Conservation (phyloP, 306 rosid species). For the Oemleria cerasiformis region DNA sequence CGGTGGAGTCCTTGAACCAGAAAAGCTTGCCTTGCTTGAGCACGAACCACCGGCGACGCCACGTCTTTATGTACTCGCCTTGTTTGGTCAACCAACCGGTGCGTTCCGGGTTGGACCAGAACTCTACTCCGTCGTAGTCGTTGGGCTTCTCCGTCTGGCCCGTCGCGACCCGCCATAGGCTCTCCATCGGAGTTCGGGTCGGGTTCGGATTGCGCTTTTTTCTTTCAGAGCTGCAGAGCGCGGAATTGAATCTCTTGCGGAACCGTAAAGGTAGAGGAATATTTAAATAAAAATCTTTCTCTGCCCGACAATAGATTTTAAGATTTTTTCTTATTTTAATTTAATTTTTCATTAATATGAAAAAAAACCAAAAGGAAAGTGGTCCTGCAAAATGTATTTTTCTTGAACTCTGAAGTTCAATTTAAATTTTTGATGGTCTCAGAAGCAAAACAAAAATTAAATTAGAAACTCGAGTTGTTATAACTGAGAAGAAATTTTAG, state of each 20-base stretch:
- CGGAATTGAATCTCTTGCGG: background rate
- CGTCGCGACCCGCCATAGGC: constrained; percentile 35
- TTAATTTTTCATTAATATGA: background rate
- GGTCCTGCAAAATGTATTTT: background rate
- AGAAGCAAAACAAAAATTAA: too few relatives aligned
- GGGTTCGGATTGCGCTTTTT: background rate
- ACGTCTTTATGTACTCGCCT: constrained; percentile 41
- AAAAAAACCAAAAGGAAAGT: background rate
- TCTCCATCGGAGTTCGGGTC: constrained; percentile 14
- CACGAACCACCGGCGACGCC: constrained; percentile 45
- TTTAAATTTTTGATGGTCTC: too few relatives aligned
- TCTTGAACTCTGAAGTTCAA: too few relatives aligned
- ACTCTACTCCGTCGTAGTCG: constrained; percentile 33
- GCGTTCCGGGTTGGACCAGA: constrained; percentile 35
- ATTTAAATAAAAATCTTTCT: background rate
- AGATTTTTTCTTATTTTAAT: background rate
- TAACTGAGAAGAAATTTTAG: too few relatives aligned
- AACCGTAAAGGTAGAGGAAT: background rate
- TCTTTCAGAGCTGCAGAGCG: background rate
- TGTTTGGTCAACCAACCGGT: constrained; percentile 36
- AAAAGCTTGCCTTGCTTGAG: constrained; percentile 41
- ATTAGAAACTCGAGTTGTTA: too few relatives aligned
- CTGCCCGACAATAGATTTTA: background rate
- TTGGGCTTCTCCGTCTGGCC: constrained; percentile 20
- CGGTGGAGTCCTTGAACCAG: constrained; percentile 32